A percentile compares a stretch with the other conserved stretches of the same genome.
These are phyloP conservation scores for Aureoboletus auriporus DNA, from an alignment of 768 basidiomycete species.

Conservation along the genomic window DNA sequence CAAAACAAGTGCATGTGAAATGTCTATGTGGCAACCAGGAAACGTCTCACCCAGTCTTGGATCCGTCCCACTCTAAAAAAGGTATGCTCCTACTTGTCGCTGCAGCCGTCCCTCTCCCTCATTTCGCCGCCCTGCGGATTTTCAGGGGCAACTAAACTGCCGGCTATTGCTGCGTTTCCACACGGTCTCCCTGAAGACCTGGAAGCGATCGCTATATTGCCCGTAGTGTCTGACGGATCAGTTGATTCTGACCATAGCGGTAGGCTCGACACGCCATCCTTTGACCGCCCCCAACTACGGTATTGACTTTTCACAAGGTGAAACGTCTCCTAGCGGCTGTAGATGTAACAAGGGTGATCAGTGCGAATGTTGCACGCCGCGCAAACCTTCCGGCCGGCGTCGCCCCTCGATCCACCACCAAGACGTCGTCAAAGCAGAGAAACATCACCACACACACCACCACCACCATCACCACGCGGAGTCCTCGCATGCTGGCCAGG, in stretches of 20 bases:
- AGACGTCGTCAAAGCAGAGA: conserved; percentile 27
- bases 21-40: conserved; percentile 41
- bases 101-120: background rate
- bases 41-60: conserved; percentile 7
- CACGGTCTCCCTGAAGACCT: conserved; percentile 69
- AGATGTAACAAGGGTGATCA: conserved; percentile 40
- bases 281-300: conserved; percentile 33
- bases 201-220: conserved; percentile 44
- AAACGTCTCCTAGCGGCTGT: conserved; percentile 44
- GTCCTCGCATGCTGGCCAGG: conserved; percentile 2
- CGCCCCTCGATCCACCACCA: conserved; percentile 27
- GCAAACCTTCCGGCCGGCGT: conserved; percentile 38
- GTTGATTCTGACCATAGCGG: conserved; percentile 64
- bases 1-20: conserved; percentile 43
- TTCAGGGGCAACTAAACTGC: conserved; percentile 55
- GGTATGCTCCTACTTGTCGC: conserved; percentile 41
- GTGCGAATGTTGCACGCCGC: conserved; percentile 59
- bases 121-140: conserved; percentile 39
- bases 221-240: conserved; percentile 42
- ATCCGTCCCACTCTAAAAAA: conserved; percentile 49
- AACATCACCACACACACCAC: conserved; percentile 2
- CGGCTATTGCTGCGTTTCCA: conserved; percentile 75
- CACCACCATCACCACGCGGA: conserved; percentile 18
- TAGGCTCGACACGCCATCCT: conserved; percentile 51
- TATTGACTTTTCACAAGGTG: conserved; percentile 48